Percentiles rank a stretch among this genome's conserved stretches.
These are phyloP conservation scores for Rhodotorula sp. DNA, from an alignment of 1,284 basidiomycete species.

Conservation along the genomic window DNA sequence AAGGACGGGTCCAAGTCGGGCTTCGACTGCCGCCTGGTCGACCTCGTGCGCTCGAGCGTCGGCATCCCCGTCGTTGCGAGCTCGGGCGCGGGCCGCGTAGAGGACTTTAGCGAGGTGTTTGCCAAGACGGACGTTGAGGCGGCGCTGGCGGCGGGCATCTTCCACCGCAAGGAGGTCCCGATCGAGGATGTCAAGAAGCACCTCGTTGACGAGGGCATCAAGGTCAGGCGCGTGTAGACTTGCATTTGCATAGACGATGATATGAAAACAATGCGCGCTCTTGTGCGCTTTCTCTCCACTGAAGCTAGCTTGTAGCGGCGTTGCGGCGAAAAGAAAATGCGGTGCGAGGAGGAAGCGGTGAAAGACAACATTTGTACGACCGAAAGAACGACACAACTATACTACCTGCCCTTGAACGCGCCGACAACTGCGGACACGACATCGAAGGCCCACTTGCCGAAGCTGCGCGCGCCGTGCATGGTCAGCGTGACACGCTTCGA, in stretches of 20 bases:
- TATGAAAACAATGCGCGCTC: neutral
- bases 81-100: conserved; percentile 80
- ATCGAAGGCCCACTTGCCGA: conserved; percentile 7
- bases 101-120: conserved; percentile 88
- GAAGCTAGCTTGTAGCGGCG: neutral
- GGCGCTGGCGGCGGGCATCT: conserved; percentile 94
- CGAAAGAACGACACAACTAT: no score
- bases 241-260: neutral
- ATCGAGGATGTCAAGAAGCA: conserved; percentile 55
- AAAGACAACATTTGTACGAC: neutral
- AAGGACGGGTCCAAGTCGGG: conserved; percentile 90
- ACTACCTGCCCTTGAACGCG: neutral
- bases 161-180: conserved; percentile 84
- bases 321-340: no score
- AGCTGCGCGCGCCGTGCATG: neutral
- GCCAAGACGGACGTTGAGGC: conserved; percentile 78
- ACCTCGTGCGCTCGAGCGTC: conserved; percentile 72
- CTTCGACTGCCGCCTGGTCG: conserved; percentile 83
- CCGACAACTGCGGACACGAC: neutral
- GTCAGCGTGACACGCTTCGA: neutral
- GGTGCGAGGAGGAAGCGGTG: no score
- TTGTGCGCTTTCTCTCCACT: neutral
- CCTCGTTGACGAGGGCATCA: conserved; percentile 42
- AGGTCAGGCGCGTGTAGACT: neutral
- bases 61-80: conserved; percentile 91